Evolutionary conservation across 192 early-diverging fungal species (phyloP).

Genomic region (Lobosporangium transversale): DNA sequence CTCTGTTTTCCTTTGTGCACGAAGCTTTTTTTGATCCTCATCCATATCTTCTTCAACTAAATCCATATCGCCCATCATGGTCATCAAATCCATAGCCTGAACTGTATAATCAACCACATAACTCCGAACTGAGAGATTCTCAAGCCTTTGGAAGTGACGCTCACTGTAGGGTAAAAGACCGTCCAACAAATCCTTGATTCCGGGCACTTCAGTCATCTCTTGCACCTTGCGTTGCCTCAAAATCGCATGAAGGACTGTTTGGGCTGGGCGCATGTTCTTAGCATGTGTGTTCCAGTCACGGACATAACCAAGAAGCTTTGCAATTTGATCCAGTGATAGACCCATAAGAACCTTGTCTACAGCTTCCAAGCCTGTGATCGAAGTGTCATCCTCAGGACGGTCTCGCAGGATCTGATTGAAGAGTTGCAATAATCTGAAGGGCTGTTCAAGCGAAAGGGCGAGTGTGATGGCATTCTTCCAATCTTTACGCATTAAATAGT

Average conservation of each 20-base stretch:
- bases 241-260: constrained; percentile 83
- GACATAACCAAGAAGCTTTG: constrained; percentile 83
- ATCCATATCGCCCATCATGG: constrained; percentile 53
- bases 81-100: constrained; percentile 81
- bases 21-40: constrained; percentile 12
- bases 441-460: constrained; percentile 90
- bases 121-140: constrained; percentile 80
- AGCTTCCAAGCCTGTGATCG: constrained; percentile 66
- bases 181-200: constrained; percentile 86
- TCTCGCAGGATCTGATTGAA: constrained; percentile 70
- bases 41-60: constrained; percentile 27
- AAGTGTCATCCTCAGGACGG: constrained; percentile 59
- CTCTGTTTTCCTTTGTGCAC: constrained; percentile 36
- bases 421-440: constrained; percentile 81
- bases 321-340: constrained; percentile 74
- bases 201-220: constrained; percentile 76
- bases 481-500: constrained; percentile 87
- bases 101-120: constrained; percentile 92
- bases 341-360: constrained; percentile 78
- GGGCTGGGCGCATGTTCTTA: constrained; percentile 80
- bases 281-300: constrained; percentile 97
- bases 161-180: constrained; percentile 91
- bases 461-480: constrained; percentile 92
- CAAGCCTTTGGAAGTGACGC: constrained; percentile 86
- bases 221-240: constrained; percentile 73